These are phyloP conservation scores for Gossypium gossypioides DNA, from an alignment of 441 rosid species.

Conservation along the genomic window DNA sequence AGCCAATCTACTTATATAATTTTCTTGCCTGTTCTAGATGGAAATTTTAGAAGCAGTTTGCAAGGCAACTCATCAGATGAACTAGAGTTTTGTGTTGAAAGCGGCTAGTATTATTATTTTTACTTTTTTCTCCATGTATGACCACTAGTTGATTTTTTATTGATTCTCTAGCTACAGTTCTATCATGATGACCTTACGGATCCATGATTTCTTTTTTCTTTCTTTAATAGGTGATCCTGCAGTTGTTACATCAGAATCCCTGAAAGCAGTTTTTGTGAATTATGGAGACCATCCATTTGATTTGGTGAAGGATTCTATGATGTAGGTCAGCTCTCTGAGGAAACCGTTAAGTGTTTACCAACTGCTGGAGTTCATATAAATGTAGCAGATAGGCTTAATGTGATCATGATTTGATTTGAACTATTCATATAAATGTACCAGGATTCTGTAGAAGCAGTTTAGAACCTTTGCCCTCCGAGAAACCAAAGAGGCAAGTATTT, in stretches of 20 bases:
- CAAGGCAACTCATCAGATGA: conserved; percentile 32
- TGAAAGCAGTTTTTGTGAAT: conserved; percentile 39
- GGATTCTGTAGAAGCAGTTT: conserved; percentile 33
- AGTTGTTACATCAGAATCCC: conserved; percentile 29
- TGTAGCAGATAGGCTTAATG: background rate
- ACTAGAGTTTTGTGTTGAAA: conserved; percentile 35
- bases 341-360: conserved; percentile 10
- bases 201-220: conserved; percentile 6
- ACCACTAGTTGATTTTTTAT: too few species aligned
- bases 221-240: conserved; percentile 37
- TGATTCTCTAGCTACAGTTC: too few species aligned
- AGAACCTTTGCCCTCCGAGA: conserved; percentile 39
- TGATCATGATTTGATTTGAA: background rate
- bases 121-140: background rate
- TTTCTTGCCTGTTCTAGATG: conserved; percentile 32
- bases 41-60: conserved; percentile 31
- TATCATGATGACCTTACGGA: too few species aligned
- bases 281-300: conserved; percentile 45
- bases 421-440: conserved; percentile 12
- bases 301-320: conserved; percentile 46
- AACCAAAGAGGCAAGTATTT: conserved; percentile 30
- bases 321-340: conserved; percentile 34
- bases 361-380: background rate
- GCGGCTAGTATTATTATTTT: conserved; percentile 18
- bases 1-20: conserved; percentile 21